phyloP scores from a whole-genome alignment of 352 stramenopile species.

The Phytophthora crassamura region DNA sequence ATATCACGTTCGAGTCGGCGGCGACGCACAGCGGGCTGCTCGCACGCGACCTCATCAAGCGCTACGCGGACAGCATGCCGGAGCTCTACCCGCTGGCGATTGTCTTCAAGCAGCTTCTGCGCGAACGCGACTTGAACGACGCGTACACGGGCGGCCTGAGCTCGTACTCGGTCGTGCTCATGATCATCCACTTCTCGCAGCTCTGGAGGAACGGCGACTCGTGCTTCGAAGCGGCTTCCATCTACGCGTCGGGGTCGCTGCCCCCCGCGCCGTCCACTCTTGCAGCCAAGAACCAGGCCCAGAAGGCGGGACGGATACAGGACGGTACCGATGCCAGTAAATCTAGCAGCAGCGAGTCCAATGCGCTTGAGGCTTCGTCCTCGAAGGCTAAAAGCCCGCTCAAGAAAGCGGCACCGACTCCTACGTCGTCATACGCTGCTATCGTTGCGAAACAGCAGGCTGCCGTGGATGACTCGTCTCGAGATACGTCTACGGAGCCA shows the following conservation, averaged over 20 bases:
- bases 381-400: slow-evolving; percentile 14
- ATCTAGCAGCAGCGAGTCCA: slow-evolving; percentile 13
- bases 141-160: slow-evolving; percentile 92
- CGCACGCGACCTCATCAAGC: slow-evolving; percentile 86
- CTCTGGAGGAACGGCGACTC: slow-evolving; percentile 64
- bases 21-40: slow-evolving; percentile 84
- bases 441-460: slow-evolving; percentile 52
- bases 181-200: slow-evolving; percentile 90
- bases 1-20: slow-evolving; percentile 87
- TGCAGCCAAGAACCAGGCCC: slow-evolving; percentile 29
- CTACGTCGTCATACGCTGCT: slow-evolving; percentile 68
- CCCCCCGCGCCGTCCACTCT: slow-evolving; percentile 43
- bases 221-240: slow-evolving; percentile 61
- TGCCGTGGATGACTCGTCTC: slow-evolving; percentile 18
- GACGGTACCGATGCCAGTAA: slow-evolving; percentile 19
- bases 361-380: slow-evolving; percentile 1
- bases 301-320: slow-evolving; percentile 36
- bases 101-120: slow-evolving; percentile 92
- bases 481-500: slow-evolving; percentile 25
- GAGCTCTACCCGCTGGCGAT: slow-evolving; percentile 91
- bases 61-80: slow-evolving; percentile 81
- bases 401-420: slow-evolving; percentile 26
- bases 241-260: slow-evolving; percentile 70
- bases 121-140: slow-evolving; percentile 91
- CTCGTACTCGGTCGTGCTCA: slow-evolving; percentile 93